phyloP scores from a whole-genome alignment of 2,329 filamentous ascomycete species.

The Myriosclerotinia duriaeana region DNA sequence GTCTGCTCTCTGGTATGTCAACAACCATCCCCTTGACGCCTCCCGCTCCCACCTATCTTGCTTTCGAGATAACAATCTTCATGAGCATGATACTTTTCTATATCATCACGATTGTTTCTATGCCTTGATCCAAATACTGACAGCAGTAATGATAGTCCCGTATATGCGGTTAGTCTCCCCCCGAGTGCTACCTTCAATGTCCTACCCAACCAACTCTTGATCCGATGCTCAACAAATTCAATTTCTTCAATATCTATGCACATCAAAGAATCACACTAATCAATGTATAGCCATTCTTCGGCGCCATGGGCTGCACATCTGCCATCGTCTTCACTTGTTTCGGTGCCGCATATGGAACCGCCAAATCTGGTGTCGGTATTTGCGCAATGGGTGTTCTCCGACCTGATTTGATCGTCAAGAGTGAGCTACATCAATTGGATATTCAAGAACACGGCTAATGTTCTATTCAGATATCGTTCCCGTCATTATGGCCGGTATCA shows the following conservation, averaged over 20 bases:
- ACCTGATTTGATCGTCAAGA: conserved; percentile 98
- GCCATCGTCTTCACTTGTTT: conserved; percentile 97
- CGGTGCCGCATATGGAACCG: conserved; percentile 96
- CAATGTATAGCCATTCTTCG: conserved; percentile 74
- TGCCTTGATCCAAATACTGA: conserved; percentile 46
- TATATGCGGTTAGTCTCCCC: conserved; percentile 87
- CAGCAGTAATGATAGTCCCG: conserved; percentile 64
- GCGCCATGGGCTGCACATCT: conserved; percentile 92
- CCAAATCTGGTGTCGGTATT: conserved; percentile 98
- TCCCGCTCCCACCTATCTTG: conserved; percentile 7
- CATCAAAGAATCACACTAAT: conserved; percentile 36
- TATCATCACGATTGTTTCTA: neutral
- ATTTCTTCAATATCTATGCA: conserved; percentile 27
- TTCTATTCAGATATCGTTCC: conserved; percentile 81
- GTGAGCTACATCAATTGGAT: conserved; percentile 56
- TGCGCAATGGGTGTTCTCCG: conserved; percentile 96
- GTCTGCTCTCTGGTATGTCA: conserved; percentile 73
- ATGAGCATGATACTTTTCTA: conserved; percentile 21
- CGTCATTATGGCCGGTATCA: conserved; percentile 99
- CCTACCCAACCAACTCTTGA: conserved; percentile 1
- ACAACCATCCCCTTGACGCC: conserved; percentile 35
- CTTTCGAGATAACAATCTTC: conserved; percentile 30
- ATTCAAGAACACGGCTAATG: conserved; percentile 27
- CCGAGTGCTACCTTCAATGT: conserved; percentile 15
- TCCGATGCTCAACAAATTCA: conserved; percentile 5